A percentile compares a stretch with the other conserved stretches of the same genome.
Conservation (phyloP, 306 rosid genomes). For the Cicer bijugum region DNA sequence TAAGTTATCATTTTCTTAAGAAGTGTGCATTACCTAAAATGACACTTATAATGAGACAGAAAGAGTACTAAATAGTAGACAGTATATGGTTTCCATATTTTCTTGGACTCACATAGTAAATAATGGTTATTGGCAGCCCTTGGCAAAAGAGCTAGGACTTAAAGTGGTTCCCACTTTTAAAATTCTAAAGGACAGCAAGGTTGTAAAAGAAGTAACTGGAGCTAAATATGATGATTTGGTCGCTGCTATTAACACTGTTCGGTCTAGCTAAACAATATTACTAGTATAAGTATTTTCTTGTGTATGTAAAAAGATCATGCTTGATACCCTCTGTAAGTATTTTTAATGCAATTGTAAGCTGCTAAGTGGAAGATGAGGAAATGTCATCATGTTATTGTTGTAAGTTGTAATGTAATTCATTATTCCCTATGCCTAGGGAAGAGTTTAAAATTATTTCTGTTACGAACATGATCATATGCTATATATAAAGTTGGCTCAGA, state of each 20-base stretch:
- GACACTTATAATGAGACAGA: too few species aligned
- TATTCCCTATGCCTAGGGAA: conserved; percentile 21
- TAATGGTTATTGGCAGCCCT: conserved; percentile 60
- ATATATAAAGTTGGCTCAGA: conserved; percentile 2
- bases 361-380: conserved; percentile 42
- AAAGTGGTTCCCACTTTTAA: conserved; percentile 97
- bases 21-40: too few species aligned
- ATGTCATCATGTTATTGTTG: conserved; percentile 34
- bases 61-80: background rate
- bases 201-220: conserved; percentile 88
- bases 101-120: conserved; percentile 27
- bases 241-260: conserved; percentile 71
- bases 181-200: conserved; percentile 76
- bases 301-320: conserved; percentile 38
- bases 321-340: conserved; percentile 50
- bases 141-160: conserved; percentile 97
- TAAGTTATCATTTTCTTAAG: too few species aligned
- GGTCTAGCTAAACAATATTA: conserved; percentile 56
- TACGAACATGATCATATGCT: background rate
- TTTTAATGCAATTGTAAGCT: conserved; percentile 43
- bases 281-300: conserved; percentile 1
- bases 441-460: conserved; percentile 36
- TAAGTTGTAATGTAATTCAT: conserved; percentile 12
- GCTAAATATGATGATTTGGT: conserved; percentile 90
- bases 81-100: background rate